phyloP scores from a whole-genome alignment of 352 stramenopile species.

The Pythium aristosporum region DNA sequence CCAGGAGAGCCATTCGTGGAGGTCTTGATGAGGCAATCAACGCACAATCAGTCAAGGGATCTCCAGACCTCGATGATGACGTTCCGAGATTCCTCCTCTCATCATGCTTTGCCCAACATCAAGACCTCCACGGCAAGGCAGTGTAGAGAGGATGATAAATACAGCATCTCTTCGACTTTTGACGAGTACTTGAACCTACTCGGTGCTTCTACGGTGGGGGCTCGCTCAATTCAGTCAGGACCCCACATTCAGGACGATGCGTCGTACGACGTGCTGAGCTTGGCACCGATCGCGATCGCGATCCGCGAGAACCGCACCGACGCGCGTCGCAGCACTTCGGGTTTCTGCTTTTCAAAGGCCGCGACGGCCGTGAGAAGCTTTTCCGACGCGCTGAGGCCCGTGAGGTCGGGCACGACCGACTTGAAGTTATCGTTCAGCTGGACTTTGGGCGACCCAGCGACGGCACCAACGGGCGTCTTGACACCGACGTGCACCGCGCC shows the following conservation, averaged over 20 bases:
- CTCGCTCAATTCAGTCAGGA: too few species aligned
- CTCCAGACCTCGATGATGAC: too few species aligned
- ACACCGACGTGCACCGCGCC: background rate
- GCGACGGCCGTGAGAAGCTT: constrained; percentile 77
- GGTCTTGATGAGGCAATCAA: constrained; percentile 5
- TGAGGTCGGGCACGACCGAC: constrained; percentile 74
- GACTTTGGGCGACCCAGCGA: constrained; percentile 21
- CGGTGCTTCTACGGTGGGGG: too few species aligned
- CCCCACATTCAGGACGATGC: constrained; percentile 21
- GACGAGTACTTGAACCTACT: too few species aligned
- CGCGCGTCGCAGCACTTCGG: constrained; percentile 67
- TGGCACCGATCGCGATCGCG: constrained; percentile 70
- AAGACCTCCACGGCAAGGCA: too few species aligned
- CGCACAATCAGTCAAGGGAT: background rate
- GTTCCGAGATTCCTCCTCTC: too few species aligned
- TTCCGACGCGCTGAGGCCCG: constrained; percentile 69
- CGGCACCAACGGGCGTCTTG: background rate
- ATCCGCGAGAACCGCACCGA: constrained; percentile 66
- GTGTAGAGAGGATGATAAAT: too few species aligned
- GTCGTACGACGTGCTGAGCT: constrained; percentile 73
- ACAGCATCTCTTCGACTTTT: too few species aligned
- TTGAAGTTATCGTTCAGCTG: constrained; percentile 55
- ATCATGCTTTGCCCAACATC: too few species aligned
- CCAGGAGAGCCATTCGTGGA: constrained; percentile 1
- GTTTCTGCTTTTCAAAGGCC: constrained; percentile 83